A percentile compares a stretch with the other conserved stretches of the same genome.
These are phyloP conservation scores for Debaryomycetaceae sp. DNA, from an alignment of 1,139 yeast species.

Conservation along the genomic window DNA sequence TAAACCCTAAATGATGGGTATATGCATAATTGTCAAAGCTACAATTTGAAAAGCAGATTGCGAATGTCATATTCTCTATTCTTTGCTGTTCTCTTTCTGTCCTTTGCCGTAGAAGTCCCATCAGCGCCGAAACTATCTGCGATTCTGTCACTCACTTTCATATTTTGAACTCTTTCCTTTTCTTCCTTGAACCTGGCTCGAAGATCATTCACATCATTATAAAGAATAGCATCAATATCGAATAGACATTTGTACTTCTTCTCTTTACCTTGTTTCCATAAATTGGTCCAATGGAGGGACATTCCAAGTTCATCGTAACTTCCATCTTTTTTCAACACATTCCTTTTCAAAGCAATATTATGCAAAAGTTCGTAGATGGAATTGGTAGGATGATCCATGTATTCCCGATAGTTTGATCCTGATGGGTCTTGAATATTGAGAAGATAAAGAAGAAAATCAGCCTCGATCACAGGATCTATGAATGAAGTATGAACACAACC, in stretches of 20 bases:
- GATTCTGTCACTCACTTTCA: slow-evolving; percentile 29
- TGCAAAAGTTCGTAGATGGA: slow-evolving; percentile 59
- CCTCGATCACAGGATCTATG: slow-evolving; percentile 81
- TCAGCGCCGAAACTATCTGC: slow-evolving; percentile 38
- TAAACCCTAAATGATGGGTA: slow-evolving; percentile 3
- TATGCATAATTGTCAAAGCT: slow-evolving; percentile 3
- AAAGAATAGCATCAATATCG: slow-evolving; percentile 34
- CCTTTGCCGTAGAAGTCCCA: slow-evolving; percentile 33
- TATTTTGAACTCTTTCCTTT: slow-evolving; percentile 24
- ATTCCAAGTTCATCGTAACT: slow-evolving; percentile 55
- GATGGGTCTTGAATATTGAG: slow-evolving; percentile 61
- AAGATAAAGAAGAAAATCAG: slow-evolving; percentile 76
- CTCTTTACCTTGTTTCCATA: slow-evolving; percentile 61
- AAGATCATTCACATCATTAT: slow-evolving; percentile 23
- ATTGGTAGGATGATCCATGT: slow-evolving; percentile 67
- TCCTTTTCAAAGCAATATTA: slow-evolving; percentile 47
- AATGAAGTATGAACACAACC: slow-evolving; percentile 73
- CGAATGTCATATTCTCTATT: slow-evolving; percentile 42
- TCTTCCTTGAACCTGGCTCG: slow-evolving; percentile 25
- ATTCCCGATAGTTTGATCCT: slow-evolving; percentile 45
- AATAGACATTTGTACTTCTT: slow-evolving; percentile 31
- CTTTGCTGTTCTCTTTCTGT: slow-evolving; percentile 43
- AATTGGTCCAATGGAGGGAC: slow-evolving; percentile 65
- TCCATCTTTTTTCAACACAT: slow-evolving; percentile 28
- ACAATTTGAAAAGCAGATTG: slow-evolving; percentile 39